phyloP scores from a whole-genome alignment of 2,329 filamentous ascomycete genomes.

The Diaporthe nobilis region DNA sequence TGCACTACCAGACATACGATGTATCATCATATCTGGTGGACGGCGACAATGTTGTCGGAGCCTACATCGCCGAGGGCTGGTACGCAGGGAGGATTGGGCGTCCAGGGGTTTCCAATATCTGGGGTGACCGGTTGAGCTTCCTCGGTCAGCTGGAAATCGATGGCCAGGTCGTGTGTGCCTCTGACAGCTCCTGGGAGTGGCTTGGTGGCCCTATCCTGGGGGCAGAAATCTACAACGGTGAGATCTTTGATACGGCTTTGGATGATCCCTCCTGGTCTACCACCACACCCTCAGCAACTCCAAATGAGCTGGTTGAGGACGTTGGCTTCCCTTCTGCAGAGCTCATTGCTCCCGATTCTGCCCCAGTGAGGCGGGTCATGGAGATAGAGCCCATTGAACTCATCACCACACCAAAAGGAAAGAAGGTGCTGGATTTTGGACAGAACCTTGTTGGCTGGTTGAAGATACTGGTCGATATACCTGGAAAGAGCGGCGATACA shows the following conservation, averaged over 20 bases:
- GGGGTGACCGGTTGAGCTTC: constrained; percentile 50
- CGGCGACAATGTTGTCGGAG: constrained; percentile 57
- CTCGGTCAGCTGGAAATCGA: constrained; percentile 50
- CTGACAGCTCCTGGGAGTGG: constrained; percentile 5
- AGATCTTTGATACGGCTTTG: not conserved
- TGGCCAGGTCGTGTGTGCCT: not conserved
- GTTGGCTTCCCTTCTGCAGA: not conserved
- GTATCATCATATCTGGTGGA: constrained; percentile 52
- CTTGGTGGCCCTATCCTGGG: not conserved
- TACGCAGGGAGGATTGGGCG: constrained; percentile 58
- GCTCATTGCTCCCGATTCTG: constrained; percentile 50
- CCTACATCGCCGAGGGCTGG: constrained; percentile 67
- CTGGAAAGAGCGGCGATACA: constrained; percentile 53
- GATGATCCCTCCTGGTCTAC: not conserved
- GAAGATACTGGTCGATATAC: constrained; percentile 52
- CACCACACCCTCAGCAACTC: not conserved
- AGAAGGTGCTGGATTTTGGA: constrained; percentile 68
- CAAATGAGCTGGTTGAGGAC: not conserved
- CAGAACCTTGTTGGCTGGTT: constrained; percentile 70
- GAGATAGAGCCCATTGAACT: constrained; percentile 40
- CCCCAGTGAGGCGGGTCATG: constrained; percentile 50
- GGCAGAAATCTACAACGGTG: not conserved
- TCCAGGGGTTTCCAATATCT: constrained; percentile 48
- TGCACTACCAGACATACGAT: constrained; percentile 60
- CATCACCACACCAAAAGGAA: constrained; percentile 51